Conservation (phyloP, 805 yeast species). For the Starmerella apis region DNA sequence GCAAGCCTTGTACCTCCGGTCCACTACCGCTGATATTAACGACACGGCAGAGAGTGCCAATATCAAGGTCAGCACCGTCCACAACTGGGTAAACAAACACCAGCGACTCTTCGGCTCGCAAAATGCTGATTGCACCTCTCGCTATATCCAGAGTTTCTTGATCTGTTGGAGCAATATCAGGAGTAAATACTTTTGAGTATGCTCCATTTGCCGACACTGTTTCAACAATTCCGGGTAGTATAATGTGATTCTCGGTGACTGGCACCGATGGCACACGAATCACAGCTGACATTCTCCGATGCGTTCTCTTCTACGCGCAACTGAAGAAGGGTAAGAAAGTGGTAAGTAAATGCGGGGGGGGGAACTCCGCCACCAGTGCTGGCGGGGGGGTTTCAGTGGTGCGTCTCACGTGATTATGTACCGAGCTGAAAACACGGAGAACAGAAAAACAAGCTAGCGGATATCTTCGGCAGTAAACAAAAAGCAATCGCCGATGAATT, state of each 20-base stretch:
- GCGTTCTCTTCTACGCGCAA: too few species aligned
- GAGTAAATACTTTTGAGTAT: neutral
- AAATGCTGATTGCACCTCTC: neutral
- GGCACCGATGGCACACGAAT: constrained; percentile 2
- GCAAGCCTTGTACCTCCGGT: neutral
- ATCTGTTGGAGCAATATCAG: neutral
- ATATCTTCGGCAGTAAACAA: too few species aligned
- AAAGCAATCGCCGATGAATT: too few species aligned
- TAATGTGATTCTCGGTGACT: neutral
- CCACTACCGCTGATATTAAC: constrained; percentile 3
- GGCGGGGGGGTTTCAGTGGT: neutral
- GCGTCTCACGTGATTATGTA: neutral
- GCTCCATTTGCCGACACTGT: neutral
- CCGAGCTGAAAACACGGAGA: neutral
- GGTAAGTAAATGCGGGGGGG: neutral
- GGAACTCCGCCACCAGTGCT: neutral
- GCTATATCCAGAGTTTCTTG: neutral
- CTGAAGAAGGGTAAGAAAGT: too few species aligned
- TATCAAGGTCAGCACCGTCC: constrained; percentile 6
- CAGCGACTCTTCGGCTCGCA: constrained; percentile 10
- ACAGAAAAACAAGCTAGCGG: too few species aligned
- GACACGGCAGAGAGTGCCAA: constrained; percentile 25
- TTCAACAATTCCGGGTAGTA: constrained; percentile 2
- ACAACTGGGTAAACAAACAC: constrained; percentile 9
- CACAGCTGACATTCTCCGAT: neutral